Conservation (phyloP, 202 grass and related monocot genomes). For the Cymbopogon flexuosus region DNA sequence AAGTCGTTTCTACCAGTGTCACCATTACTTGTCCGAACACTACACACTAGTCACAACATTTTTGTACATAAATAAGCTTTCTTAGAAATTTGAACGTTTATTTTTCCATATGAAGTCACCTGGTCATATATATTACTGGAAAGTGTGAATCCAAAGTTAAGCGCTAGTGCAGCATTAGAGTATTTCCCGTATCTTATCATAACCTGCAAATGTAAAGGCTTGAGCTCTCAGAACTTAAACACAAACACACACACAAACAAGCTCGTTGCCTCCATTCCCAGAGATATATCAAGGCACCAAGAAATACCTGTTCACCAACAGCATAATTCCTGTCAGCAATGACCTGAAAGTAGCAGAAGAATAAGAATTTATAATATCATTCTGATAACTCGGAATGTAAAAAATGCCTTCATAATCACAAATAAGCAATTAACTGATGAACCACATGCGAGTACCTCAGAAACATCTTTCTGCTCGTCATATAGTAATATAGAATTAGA, state of each 20-base stretch:
- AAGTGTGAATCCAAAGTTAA: slow-evolving; percentile 88
- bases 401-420: not conserved
- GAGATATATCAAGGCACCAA: slow-evolving; percentile 4
- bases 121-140: slow-evolving; percentile 66
- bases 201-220: slow-evolving; percentile 52
- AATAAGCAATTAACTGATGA: not conserved
- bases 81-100: not conserved
- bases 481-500: slow-evolving; percentile 51
- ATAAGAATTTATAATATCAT: slow-evolving; percentile 16
- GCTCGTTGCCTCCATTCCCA: not conserved
- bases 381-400: not conserved
- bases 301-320: slow-evolving; percentile 63
- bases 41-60: not conserved
- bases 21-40: not conserved
- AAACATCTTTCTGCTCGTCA: slow-evolving; percentile 52
- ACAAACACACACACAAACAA: not conserved
- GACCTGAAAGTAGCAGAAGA: slow-evolving; percentile 43
- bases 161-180: slow-evolving; percentile 58
- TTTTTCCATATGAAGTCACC: slow-evolving; percentile 40
- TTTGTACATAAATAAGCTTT: not conserved
- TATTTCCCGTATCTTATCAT: slow-evolving; percentile 80
- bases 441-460: slow-evolving; percentile 53
- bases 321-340: slow-evolving; percentile 63
- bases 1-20: not conserved
- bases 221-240: not conserved